Conservation (phyloP, 2,329 filamentous ascomycete species). For the Colletotrichum sidae region DNA sequence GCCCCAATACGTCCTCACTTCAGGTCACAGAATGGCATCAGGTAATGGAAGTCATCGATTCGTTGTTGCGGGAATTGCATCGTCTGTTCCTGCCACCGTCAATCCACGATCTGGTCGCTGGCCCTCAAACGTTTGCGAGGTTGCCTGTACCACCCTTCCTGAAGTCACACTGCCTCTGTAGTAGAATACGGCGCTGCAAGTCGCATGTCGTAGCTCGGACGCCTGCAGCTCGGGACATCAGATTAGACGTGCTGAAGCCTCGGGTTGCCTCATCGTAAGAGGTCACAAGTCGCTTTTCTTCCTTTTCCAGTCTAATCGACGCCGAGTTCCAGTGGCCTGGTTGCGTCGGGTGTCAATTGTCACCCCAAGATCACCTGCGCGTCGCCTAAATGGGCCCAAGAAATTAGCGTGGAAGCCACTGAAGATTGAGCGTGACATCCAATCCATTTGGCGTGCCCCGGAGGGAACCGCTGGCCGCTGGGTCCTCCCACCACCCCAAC, state of each 20-base stretch:
- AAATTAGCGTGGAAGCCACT: conserved; percentile 18
- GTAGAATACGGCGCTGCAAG: no score
- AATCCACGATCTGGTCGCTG: not conserved
- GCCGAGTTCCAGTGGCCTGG: not conserved
- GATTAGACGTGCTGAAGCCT: no score
- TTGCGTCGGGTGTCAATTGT: conserved; percentile 21
- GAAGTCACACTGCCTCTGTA: no score
- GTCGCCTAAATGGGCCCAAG: conserved; percentile 20
- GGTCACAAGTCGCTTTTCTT: not conserved
- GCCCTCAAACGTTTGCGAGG: not conserved
- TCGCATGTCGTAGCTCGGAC: no score
- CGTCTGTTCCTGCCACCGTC: conserved; percentile 26
- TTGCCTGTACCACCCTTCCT: no score
- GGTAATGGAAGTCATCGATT: conserved; percentile 12
- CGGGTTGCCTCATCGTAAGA: not conserved
- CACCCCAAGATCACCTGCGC: conserved; percentile 22
- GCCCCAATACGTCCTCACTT: not conserved
- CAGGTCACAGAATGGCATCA: not conserved
- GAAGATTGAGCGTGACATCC: conserved; percentile 25
- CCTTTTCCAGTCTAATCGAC: no score
- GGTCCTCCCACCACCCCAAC: not conserved
- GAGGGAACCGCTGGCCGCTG: conserved; percentile 23
- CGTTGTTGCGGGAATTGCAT: conserved; percentile 18
- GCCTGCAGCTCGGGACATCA: no score
- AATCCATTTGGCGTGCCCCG: conserved; percentile 27